These are phyloP conservation scores for Dendrobium chrysotoxum DNA, from an alignment of 106 monocot species.

Conservation along the genomic window DNA sequence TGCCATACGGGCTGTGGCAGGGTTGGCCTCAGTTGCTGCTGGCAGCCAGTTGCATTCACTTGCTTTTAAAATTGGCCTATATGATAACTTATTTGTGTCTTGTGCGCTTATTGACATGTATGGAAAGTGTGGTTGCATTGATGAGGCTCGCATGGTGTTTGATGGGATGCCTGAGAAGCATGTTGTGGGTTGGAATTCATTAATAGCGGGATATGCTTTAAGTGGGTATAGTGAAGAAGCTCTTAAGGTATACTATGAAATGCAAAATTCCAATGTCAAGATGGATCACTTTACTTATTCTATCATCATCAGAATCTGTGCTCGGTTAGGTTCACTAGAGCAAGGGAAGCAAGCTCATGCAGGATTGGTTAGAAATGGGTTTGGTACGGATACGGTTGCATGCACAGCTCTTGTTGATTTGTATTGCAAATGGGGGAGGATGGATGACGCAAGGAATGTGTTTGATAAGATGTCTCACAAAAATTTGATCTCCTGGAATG, in stretches of 20 bases:
- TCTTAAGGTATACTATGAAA: constrained; percentile 67
- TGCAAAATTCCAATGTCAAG: constrained; percentile 43
- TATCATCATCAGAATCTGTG: constrained; percentile 60
- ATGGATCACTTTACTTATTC: constrained; percentile 95
- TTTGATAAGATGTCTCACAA: constrained; percentile 75
- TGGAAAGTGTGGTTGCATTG: constrained; percentile 65
- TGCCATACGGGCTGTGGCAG: constrained; percentile 40
- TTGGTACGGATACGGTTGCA: constrained; percentile 49
- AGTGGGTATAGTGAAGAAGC: constrained; percentile 76
- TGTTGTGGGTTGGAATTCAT: constrained; percentile 73
- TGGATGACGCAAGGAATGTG: constrained; percentile 72
- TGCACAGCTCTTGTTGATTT: constrained; percentile 78
- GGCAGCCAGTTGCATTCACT: constrained; percentile 61
- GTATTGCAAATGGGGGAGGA: constrained; percentile 88
- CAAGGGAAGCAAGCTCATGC: constrained; percentile 88
- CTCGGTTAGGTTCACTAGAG: constrained; percentile 65
- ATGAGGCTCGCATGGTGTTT: constrained; percentile 63
- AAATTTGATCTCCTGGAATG: constrained; percentile 92
- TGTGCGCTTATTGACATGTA: constrained; percentile 78
- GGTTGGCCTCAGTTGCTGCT: constrained; percentile 17
- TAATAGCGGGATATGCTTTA: constrained; percentile 72
- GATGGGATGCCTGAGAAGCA: constrained; percentile 66
- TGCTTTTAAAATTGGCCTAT: constrained; percentile 27
- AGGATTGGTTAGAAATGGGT: constrained; percentile 59
- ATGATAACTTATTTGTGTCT: constrained; percentile 29